Base-by-base conservation (phyloP, 2,329 filamentous ascomycete genomes). In the Aaosphaeria pasadenensis region DNA sequence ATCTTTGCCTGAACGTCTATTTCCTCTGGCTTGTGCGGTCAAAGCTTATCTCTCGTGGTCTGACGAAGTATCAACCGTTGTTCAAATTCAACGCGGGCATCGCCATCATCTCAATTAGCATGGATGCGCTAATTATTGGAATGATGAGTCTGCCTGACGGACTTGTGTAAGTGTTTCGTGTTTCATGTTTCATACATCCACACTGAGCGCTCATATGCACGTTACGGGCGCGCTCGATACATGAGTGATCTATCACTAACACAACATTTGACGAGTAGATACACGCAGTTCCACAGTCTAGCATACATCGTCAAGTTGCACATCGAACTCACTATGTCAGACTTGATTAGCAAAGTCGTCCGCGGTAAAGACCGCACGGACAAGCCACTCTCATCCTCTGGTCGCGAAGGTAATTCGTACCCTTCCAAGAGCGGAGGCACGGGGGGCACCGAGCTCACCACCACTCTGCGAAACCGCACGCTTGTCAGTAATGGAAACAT, bases 11-110 rank as follows among this genome's bases (percentile, higher is more conserved):
- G 39, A 41, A 41, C 24, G 9, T 11, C 39, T 41, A 41, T 28
- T 80, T 80, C 49, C 64, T 79, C 7, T 59, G 48, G 11, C 64
- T 60, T 4, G 65, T 71, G 6, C 56, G 60, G 31, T 43, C 46
- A 11, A 60, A 58, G 7, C 55, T 72, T 1, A 59, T 72, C n/a
- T 51, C 44, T 4, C 46, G 57, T 30, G 67, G 67, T 0, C 51
- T 71, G 36, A 55, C 49, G 31, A 72, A 72, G 49, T 72, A 71
- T 43, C 51, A 53, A 38, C 54, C 50, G 1, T 51, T 70, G 13
- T 64, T 64, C 6, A 50, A 50, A 7, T 71, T 71, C 46, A 71
- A 71, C 45, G 55, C 59, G 9, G 44, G 46, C 3, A 63, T 71
- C 30, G 57, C 70, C 13, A 46, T 54, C 9, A 51, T 71, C 32